Evolutionary conservation across 306 rosid genomes (phyloP).

Genomic region (Macrotyloma uniflorum): DNA sequence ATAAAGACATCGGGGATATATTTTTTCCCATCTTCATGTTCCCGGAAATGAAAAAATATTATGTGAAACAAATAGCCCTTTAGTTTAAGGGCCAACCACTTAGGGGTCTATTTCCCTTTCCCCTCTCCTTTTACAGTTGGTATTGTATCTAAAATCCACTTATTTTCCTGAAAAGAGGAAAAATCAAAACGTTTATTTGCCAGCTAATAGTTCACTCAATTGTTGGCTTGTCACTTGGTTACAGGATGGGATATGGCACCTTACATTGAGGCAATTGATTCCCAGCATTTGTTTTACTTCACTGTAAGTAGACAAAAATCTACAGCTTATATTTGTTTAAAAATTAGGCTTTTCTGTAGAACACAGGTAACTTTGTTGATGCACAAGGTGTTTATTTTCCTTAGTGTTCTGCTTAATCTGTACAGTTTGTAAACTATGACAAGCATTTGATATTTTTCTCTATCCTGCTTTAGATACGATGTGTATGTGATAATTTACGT

Average conservation of each 20-base stretch:
- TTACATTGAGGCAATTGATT: constrained; percentile 88
- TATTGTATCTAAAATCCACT: not conserved
- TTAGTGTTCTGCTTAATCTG: constrained; percentile 11
- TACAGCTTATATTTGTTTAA: constrained; percentile 26
- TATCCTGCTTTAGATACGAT: constrained; percentile 55
- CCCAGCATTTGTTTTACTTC: constrained; percentile 67
- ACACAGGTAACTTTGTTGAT: constrained; percentile 5
- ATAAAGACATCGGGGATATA: no score
- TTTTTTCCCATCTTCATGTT: no score
- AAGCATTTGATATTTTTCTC: constrained; percentile 21
- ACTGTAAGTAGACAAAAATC: constrained; percentile 54
- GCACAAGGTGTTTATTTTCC: not conserved
- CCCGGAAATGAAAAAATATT: no score
- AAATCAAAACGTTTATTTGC: constrained; percentile 10
- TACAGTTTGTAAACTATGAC: not conserved
- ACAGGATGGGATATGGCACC: constrained; percentile 99
- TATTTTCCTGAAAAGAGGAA: not conserved
- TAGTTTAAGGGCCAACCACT: constrained; percentile 5
- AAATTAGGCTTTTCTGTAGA: constrained; percentile 33
- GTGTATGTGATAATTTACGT: constrained; percentile 74
- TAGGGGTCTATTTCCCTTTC: not conserved
- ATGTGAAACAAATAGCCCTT: no score
- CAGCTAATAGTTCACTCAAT: constrained; percentile 10
- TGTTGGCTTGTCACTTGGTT: constrained; percentile 38
- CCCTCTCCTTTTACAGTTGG: constrained; percentile 4